These are phyloP conservation scores for Alternaria sp. DNA, from an alignment of 2,329 filamentous ascomycete species.

Conservation along the genomic window DNA sequence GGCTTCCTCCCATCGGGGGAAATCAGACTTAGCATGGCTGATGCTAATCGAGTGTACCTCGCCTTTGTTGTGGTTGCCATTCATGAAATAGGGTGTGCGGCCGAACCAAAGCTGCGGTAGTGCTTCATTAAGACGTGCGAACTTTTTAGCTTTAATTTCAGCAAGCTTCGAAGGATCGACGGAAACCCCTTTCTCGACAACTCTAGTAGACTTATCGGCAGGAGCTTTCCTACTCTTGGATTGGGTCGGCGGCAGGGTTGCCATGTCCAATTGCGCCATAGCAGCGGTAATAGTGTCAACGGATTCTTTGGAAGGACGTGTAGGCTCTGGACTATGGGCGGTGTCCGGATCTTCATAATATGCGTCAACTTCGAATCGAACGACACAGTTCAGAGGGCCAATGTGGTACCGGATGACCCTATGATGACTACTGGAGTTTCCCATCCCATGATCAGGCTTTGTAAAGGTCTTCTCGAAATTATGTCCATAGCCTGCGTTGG, in stretches of 20 bases:
- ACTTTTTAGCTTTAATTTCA: constrained; percentile 28
- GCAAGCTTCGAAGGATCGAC: constrained; percentile 19
- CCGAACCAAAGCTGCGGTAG: constrained; percentile 36
- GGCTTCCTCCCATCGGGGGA: constrained; percentile 24
- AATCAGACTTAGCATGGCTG: constrained; percentile 10
- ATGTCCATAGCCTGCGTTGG: constrained; percentile 40
- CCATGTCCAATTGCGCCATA: constrained; percentile 10
- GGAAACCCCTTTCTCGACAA: constrained; percentile 11
- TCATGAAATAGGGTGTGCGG: constrained; percentile 29
- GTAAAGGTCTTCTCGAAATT: constrained; percentile 44
- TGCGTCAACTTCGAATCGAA: constrained; percentile 34
- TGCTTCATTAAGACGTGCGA: constrained; percentile 3
- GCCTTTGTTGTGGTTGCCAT: constrained; percentile 24
- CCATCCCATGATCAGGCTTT: constrained; percentile 21
- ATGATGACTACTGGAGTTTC: constrained; percentile 28
- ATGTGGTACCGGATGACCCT: constrained; percentile 31
- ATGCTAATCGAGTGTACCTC: constrained; percentile 16
- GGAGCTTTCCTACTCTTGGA: neutral
- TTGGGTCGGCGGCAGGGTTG: constrained; percentile 2
- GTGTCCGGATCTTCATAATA: constrained; percentile 20
- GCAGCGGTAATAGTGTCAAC: constrained; percentile 6
- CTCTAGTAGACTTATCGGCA: neutral
- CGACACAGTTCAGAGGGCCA: constrained; percentile 24
- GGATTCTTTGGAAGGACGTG: constrained; percentile 6
- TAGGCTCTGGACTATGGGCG: constrained; percentile 1